Evolutionary conservation across 164 flowering plant species (phyloP).

Genomic region (Nymphaea thermarum): DNA sequence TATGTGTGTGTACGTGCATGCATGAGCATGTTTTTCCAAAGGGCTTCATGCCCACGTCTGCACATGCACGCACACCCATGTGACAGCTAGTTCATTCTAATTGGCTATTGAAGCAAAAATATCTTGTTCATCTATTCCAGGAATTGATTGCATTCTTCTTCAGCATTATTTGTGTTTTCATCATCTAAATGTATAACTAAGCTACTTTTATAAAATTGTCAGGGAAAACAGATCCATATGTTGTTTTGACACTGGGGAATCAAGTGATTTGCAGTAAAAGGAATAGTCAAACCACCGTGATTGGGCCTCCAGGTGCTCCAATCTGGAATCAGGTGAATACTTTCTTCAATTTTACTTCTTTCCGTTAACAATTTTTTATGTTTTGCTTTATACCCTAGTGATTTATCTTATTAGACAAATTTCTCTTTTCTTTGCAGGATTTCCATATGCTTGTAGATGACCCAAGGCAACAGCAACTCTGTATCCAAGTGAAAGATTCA

Average conservation of each 20-base stretch:
- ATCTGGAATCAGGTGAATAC: constrained; percentile 91
- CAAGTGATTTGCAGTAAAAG: constrained; percentile 86
- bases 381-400: background rate
- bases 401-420: background rate
- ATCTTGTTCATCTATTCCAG: too few relatives aligned
- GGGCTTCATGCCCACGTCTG: too few relatives aligned
- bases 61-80: too few relatives aligned
- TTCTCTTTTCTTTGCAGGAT: constrained; percentile 41
- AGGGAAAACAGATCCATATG: constrained; percentile 98
- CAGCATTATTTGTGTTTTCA: background rate
- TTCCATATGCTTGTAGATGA: constrained; percentile 81
- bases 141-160: background rate
- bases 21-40: too few relatives aligned
- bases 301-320: constrained; percentile 94
- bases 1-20: too few relatives aligned
- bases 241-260: constrained; percentile 67
- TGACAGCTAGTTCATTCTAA: too few relatives aligned
- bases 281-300: constrained; percentile 94
- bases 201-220: constrained; percentile 4
- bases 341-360: background rate
- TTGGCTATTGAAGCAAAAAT: too few relatives aligned
- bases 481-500: constrained; percentile 68
- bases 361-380: background rate
- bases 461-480: constrained; percentile 60
- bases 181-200: too few relatives aligned